Conservation (phyloP, 768 basidiomycete genomes). For the Naematelia aurantialba region DNA sequence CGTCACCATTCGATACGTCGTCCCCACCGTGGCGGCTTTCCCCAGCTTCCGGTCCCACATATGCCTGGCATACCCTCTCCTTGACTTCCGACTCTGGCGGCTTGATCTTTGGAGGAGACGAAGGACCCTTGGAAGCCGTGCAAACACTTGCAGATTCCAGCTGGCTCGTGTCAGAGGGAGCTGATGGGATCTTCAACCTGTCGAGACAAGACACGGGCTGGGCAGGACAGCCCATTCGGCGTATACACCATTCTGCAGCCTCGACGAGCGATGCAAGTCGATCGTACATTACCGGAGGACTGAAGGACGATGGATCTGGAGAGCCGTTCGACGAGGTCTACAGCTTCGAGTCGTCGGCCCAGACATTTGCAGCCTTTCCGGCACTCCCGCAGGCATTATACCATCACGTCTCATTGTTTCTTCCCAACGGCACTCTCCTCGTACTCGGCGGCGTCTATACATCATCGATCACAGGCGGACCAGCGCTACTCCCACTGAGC, state of each 20-base stretch:
- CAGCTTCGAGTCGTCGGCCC: slow-evolving; percentile 57
- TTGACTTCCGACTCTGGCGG: slow-evolving; percentile 56
- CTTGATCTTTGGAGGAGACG: slow-evolving; percentile 73
- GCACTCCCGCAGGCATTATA: slow-evolving; percentile 63
- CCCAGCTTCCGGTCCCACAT: slow-evolving; percentile 58
- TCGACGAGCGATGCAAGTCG: slow-evolving; percentile 54
- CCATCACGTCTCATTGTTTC: slow-evolving; percentile 69
- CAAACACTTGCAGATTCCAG: slow-evolving; percentile 63
- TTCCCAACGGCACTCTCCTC: slow-evolving; percentile 65
- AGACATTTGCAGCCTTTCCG: slow-evolving; percentile 60
- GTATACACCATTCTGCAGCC: slow-evolving; percentile 70
- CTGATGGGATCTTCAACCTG: slow-evolving; percentile 33
- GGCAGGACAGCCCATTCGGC: slow-evolving; percentile 66
- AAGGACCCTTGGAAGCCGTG: slow-evolving; percentile 58
- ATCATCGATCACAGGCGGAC: slow-evolving; percentile 52
- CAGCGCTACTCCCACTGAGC: slow-evolving; percentile 58
- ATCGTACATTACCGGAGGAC: slow-evolving; percentile 73
- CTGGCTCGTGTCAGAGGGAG: slow-evolving; percentile 56
- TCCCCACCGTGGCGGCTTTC: slow-evolving; percentile 68
- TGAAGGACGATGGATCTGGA: slow-evolving; percentile 73
- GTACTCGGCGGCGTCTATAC: slow-evolving; percentile 63
- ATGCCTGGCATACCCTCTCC: slow-evolving; percentile 78
- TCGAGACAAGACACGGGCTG: slow-evolving; percentile 56
- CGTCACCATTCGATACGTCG: slow-evolving; percentile 57
- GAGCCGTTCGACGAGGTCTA: slow-evolving; percentile 64